Conservation (phyloP, 176 grass and related monocot genomes). For the Phyllostachys edulis region DNA sequence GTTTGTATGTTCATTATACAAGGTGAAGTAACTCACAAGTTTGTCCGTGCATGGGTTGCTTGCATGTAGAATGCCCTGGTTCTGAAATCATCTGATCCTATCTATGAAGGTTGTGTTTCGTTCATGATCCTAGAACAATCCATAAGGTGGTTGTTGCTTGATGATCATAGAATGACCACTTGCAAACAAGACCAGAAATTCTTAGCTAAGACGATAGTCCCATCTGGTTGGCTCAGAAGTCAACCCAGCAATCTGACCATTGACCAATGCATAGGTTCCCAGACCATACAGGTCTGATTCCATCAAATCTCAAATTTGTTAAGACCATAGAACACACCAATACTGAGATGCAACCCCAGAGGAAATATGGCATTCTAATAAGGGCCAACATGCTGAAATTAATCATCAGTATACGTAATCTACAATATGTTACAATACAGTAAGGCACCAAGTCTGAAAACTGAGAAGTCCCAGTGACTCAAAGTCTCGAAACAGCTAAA, state of each 20-base stretch:
- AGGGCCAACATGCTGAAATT: slow-evolving; percentile 2
- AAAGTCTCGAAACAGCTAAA: neutral
- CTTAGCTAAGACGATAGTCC: neutral
- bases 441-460: neutral
- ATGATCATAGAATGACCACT: neutral
- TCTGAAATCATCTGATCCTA: neutral
- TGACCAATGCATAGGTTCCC: neutral
- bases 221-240: slow-evolving; percentile 2
- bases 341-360: neutral
- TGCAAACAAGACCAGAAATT: neutral
- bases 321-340: neutral
- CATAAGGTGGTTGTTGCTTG: neutral
- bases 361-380: neutral
- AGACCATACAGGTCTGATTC: neutral
- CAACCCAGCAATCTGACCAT: neutral
- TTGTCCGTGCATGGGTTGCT: slow-evolving; percentile 10
- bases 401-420: neutral
- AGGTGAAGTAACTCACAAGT: neutral
- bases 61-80: neutral
- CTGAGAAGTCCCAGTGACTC: neutral
- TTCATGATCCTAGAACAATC: neutral
- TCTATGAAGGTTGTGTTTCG: neutral
- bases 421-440: neutral
- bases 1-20: neutral
- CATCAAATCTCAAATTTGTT: neutral